Base-by-base conservation (phyloP, 1,139 yeast species). In the Spencermartinsiella ligniputridi region DNA sequence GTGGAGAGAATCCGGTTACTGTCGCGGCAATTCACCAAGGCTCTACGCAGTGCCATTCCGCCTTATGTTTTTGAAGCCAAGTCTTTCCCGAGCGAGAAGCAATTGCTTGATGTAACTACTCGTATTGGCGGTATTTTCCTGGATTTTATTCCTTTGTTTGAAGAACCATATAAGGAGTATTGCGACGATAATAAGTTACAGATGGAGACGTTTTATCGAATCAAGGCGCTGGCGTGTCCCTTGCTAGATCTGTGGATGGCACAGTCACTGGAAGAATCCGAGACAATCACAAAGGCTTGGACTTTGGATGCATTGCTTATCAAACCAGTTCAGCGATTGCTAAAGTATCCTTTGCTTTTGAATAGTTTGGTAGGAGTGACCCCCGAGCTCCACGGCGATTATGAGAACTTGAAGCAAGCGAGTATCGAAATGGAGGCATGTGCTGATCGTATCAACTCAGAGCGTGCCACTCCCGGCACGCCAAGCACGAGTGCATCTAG, bases 311-410 rank as follows among this genome's bases (percentile, higher is more conserved):
- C 71, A 2, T 53, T 70, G 29, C 55, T 70, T 22, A 66, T 70
- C 50, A 70, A 70, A 48, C 74, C 74, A 1, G 70, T 70, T 13
- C 74, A 70, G 51, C 54, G 74, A 27, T 48, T 70, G 20, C 57
- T 67, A 41, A 68, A 69, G 49, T 70, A 70, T 43, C 74, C 73
- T 0, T 50, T 70, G 20, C 56, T 70, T 18, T 47, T 69, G 21
- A 52, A 51, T 15, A 49, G 62, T 18, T 44, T 66, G 40, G 41
- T 64, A 4, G 52, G 61, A 20, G 51, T 42, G 33, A 66, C 70
- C 1, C 54, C 60, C 1, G 49, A 41, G 6, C 47, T 42, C 17
- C 69, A 64, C 37, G 56, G 59, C 0, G 72, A 68, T 46, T 60
- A 60, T 44, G 40, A n/a, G 3, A 43, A 55, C 3, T 45, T 68